These are phyloP conservation scores for Fomitopsis schrenkii DNA, from an alignment of 1,284 basidiomycete genomes.

Conservation along the genomic window DNA sequence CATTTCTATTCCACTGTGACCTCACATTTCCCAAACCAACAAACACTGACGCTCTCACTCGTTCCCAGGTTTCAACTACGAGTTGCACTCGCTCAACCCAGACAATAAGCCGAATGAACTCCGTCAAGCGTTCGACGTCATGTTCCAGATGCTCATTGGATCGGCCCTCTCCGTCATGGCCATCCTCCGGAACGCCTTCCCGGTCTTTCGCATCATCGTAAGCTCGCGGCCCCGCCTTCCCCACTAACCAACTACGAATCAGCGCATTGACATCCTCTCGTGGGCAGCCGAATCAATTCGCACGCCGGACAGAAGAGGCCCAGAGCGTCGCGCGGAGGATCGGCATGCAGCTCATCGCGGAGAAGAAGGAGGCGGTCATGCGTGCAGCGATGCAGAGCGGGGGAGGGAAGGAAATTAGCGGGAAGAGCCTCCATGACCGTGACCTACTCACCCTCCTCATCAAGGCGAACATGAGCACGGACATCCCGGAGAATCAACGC, in stretches of 20 bases:
- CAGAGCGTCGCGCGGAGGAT: constrained; percentile 30
- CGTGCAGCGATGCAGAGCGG: constrained; percentile 4
- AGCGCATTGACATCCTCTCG: background rate
- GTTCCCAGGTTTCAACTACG: constrained; percentile 44
- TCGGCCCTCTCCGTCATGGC: background rate
- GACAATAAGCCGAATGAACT: constrained; percentile 34
- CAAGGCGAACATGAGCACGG: constrained; percentile 45
- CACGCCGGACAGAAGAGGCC: constrained; percentile 17
- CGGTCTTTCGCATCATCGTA: constrained; percentile 13
- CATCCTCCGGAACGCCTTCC: background rate
- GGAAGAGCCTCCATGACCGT: constrained; percentile 12
- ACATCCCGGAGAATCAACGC: constrained; percentile 37
- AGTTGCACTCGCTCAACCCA: constrained; percentile 38
- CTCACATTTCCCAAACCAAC: background rate
- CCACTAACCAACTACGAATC: background rate
- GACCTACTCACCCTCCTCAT: constrained; percentile 34
- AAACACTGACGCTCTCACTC: background rate
- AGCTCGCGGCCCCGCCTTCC: background rate
- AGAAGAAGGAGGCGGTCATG: constrained; percentile 33
- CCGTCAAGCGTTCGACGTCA: constrained; percentile 32
- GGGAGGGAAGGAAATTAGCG: constrained; percentile 17
- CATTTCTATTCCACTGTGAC: background rate
- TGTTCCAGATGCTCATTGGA: constrained; percentile 6
- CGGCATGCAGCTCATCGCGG: constrained; percentile 33
- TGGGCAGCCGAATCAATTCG: constrained; percentile 27